These are phyloP conservation scores for Torulaspora maleeae DNA, from an alignment of 805 yeast species.

Conservation along the genomic window DNA sequence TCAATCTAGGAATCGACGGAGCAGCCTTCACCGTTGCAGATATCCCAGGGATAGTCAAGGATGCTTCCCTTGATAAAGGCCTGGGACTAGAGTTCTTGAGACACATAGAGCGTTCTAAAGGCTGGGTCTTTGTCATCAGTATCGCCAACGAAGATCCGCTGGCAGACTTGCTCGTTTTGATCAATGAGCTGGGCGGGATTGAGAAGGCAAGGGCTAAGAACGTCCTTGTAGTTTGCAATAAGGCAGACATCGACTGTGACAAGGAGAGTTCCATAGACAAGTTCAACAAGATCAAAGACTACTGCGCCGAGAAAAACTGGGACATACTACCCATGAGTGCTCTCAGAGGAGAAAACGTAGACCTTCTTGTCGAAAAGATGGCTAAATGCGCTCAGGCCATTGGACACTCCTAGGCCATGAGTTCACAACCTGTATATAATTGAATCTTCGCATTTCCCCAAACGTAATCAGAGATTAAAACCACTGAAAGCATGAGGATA, in stretches of 20 bases:
- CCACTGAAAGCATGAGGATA: too few relatives aligned
- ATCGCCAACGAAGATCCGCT: constrained; percentile 66
- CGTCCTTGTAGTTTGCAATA: constrained; percentile 82
- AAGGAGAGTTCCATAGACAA: constrained; percentile 43
- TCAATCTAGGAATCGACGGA: constrained; percentile 56
- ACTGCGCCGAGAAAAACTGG: constrained; percentile 50
- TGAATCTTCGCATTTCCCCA: background rate
- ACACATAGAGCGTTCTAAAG: constrained; percentile 88
- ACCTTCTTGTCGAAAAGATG: constrained; percentile 66
- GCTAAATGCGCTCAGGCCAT: constrained; percentile 39
- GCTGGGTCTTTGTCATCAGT: constrained; percentile 80
- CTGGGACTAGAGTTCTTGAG: constrained; percentile 91
- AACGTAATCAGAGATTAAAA: background rate
- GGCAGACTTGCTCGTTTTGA: constrained; percentile 55
- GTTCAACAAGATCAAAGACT: constrained; percentile 43
- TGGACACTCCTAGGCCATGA: background rate
- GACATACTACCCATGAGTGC: constrained; percentile 84
- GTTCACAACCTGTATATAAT: background rate
- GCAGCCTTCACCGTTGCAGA: constrained; percentile 87
- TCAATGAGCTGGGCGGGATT: constrained; percentile 64
- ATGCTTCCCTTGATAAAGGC: constrained; percentile 81
- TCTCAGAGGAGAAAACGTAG: constrained; percentile 62
- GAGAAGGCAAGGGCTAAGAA: constrained; percentile 55
- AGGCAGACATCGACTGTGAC: constrained; percentile 64
- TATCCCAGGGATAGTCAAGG: constrained; percentile 91